Evolutionary conservation across 2,329 filamentous ascomycete genomes (phyloP).

Genomic region (Trichoderma atroviride): DNA sequence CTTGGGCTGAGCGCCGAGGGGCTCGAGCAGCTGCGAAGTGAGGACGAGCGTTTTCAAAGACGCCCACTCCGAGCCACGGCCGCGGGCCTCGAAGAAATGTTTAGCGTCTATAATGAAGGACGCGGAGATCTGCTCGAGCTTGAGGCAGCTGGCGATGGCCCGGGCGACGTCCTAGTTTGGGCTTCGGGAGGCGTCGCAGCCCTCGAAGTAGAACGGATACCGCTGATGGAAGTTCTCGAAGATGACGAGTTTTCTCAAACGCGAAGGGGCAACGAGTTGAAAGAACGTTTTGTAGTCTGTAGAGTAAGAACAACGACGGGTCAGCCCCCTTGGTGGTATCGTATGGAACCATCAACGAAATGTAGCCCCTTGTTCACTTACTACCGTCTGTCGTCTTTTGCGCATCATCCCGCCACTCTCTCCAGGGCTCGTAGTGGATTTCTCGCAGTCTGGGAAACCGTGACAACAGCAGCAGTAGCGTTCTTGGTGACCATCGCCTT

Average conservation of each 20-base stretch:
- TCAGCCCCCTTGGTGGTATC: background rate
- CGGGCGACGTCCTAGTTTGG: background rate
- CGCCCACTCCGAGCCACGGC: constrained; percentile 28
- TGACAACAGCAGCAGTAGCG: constrained; percentile 36
- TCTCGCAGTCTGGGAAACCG: constrained; percentile 40
- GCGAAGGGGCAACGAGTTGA: background rate
- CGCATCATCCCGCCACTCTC: constrained; percentile 32
- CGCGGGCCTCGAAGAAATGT: constrained; percentile 32
- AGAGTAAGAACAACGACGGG: no score
- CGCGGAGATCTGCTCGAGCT: constrained; percentile 30
- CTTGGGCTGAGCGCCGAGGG: constrained; percentile 25
- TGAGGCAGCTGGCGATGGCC: background rate
- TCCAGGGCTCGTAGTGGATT: constrained; percentile 43
- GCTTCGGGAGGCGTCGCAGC: background rate
- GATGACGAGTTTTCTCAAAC: constrained; percentile 1
- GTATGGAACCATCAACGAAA: background rate
- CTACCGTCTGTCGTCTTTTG: background rate
- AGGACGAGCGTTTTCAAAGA: constrained; percentile 36
- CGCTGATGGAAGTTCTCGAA: constrained; percentile 19
- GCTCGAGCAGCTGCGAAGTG: constrained; percentile 34
- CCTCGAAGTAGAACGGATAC: background rate
- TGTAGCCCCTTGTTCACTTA: background rate
- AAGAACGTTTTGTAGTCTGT: background rate
- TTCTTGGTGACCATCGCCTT: constrained; percentile 35
- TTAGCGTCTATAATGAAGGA: constrained; percentile 37